Conservation (phyloP, 768 basidiomycete genomes). For the Suillus subluteus region DNA sequence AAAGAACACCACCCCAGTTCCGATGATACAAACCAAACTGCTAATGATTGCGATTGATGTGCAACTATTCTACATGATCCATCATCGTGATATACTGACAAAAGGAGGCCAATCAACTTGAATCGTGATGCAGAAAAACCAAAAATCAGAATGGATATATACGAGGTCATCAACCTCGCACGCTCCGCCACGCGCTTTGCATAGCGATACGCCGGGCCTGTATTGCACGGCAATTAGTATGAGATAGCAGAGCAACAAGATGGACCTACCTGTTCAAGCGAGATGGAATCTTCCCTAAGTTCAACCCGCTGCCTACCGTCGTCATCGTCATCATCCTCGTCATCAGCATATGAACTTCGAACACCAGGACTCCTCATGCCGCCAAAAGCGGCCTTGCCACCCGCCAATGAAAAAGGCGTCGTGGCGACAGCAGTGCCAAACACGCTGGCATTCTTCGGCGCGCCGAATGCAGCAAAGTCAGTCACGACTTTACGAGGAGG, state of each 20-base stretch:
- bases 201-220: slow-evolving; percentile 84
- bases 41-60: slow-evolving; percentile 10
- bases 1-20: too few species aligned
- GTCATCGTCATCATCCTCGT: slow-evolving; percentile 75
- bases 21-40: slow-evolving; percentile 13
- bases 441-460: slow-evolving; percentile 72
- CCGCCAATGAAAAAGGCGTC: slow-evolving; percentile 79
- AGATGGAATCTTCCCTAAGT: slow-evolving; percentile 82
- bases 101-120: background rate
- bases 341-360: slow-evolving; percentile 51
- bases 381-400: slow-evolving; percentile 84
- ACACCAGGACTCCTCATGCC: slow-evolving; percentile 58
- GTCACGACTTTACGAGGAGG: slow-evolving; percentile 87
- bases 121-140: background rate
- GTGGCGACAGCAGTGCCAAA: slow-evolving; percentile 82
- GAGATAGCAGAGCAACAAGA: slow-evolving; percentile 6
- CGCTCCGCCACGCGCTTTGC: slow-evolving; percentile 88
- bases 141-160: background rate
- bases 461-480: slow-evolving; percentile 87
- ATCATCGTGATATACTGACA: slow-evolving; percentile 7
- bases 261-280: slow-evolving; percentile 81
- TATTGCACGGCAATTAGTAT: slow-evolving; percentile 12
- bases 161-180: slow-evolving; percentile 47
- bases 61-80: slow-evolving; percentile 20
- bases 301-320: slow-evolving; percentile 73